A percentile compares a stretch with the other conserved stretches of the same genome.
These are phyloP conservation scores for Citrus maxima DNA, from an alignment of 345 rosid species.

Conservation along the genomic window DNA sequence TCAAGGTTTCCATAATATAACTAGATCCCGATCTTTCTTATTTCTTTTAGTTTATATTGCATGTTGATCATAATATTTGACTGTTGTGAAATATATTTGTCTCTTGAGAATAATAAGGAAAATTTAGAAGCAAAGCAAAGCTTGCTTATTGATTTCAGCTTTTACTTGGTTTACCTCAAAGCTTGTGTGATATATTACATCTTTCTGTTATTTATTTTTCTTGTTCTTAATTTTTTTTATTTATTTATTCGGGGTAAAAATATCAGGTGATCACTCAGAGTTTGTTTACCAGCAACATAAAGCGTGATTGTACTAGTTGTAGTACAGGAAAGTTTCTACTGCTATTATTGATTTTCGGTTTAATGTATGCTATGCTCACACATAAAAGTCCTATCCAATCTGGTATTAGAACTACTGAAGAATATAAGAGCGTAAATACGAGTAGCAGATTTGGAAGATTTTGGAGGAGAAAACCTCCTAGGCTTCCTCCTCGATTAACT, in stretches of 20 bases:
- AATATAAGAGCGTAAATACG: slow-evolving; percentile 35
- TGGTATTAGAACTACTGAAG: slow-evolving; percentile 19
- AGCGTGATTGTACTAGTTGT: slow-evolving; percentile 61
- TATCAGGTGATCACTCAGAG: slow-evolving; percentile 72
- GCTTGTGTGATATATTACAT: background rate
- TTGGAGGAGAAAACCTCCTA: slow-evolving; percentile 80
- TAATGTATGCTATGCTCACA: slow-evolving; percentile 57
- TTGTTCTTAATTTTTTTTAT: too few relatives aligned
- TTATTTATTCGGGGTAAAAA: background rate
- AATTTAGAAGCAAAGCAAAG: background rate
- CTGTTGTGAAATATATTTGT: too few relatives aligned
- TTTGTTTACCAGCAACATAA: slow-evolving; percentile 45
- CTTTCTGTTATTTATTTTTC: background rate
- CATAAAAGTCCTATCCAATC: slow-evolving; percentile 40
- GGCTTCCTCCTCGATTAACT: slow-evolving; percentile 84
- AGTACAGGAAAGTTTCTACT: slow-evolving; percentile 82
- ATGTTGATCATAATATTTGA: background rate
- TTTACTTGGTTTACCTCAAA: background rate
- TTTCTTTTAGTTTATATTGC: background rate
- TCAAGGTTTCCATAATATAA: slow-evolving; percentile 38
- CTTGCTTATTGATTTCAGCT: background rate
- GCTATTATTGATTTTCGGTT: slow-evolving; percentile 62
- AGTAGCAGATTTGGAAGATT: slow-evolving; percentile 47
- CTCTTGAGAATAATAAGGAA: too few relatives aligned
- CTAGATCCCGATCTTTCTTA: background rate